Evolutionary conservation across 75 land plant genomes (phyloP).

Genomic region (Picea sitchensis): DNA sequence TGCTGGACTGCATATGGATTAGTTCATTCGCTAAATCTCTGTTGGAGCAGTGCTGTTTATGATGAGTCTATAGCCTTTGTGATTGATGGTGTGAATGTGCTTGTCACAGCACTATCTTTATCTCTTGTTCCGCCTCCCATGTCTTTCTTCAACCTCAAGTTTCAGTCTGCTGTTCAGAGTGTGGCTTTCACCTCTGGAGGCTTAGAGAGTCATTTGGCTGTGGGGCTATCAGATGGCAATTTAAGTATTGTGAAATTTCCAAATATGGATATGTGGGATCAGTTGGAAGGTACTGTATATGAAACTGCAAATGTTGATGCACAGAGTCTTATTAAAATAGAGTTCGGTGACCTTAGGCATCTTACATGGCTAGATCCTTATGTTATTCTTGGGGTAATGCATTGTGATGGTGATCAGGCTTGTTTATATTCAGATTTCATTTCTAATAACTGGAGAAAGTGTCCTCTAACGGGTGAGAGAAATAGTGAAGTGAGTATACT

Average conservation of each 20-base stretch:
- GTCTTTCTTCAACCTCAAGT: conserved; percentile 66
- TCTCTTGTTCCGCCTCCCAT: conserved; percentile 89
- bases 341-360: conserved; percentile 40
- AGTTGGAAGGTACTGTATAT: conserved; percentile 63
- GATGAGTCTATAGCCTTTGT: conserved; percentile 78
- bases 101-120: conserved; percentile 74
- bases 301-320: conserved; percentile 29
- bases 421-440: background rate
- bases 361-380: conserved; percentile 70
- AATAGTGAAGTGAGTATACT: conserved; percentile 4
- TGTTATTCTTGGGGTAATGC: conserved; percentile 55
- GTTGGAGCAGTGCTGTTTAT: conserved; percentile 78
- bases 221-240: conserved; percentile 60
- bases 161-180: conserved; percentile 59
- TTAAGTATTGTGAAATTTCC: conserved; percentile 73
- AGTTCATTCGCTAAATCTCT: conserved; percentile 43
- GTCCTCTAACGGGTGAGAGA: background rate
- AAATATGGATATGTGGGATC: conserved; percentile 46
- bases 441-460: conserved; percentile 7
- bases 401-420: conserved; percentile 14
- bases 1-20: conserved; percentile 75
- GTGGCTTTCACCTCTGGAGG: conserved; percentile 38
- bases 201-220: conserved; percentile 46
- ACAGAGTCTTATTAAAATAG: conserved; percentile 9
- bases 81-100: conserved; percentile 56